A percentile compares a stretch with the other conserved stretches of the same genome.
Evolutionary conservation across 768 basidiomycete species (phyloP).

Genomic region (Leccinum boreale): DNA sequence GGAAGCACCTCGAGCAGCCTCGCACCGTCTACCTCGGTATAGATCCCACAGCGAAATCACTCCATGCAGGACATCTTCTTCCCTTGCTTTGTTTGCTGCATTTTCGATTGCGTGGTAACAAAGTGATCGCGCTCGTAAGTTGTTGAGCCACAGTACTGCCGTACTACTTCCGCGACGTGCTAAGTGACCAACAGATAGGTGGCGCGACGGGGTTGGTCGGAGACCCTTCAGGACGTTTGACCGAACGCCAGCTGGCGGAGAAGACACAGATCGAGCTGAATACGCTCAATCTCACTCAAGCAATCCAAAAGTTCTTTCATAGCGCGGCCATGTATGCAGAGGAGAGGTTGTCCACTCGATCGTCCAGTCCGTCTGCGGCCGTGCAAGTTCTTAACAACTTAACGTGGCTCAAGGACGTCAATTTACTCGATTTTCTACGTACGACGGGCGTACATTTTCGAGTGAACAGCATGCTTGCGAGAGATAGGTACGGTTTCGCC

Average conservation of each 20-base stretch:
- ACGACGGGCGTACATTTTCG: conserved; percentile 75
- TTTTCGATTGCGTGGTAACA: conserved; percentile 84
- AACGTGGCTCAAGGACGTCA: conserved; percentile 73
- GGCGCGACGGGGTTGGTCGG: conserved; percentile 96
- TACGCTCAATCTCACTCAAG: conserved; percentile 55
- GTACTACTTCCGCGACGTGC: background rate
- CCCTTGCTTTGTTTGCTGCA: conserved; percentile 86
- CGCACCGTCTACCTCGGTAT: conserved; percentile 82
- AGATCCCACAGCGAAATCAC: conserved; percentile 85
- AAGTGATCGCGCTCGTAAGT: conserved; percentile 78
- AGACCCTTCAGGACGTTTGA: conserved; percentile 87
- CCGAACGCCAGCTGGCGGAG: conserved; percentile 73
- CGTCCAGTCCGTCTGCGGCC: conserved; percentile 5
- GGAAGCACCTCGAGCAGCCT: conserved; percentile 30
- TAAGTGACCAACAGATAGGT: conserved; percentile 66
- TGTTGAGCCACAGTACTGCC: background rate
- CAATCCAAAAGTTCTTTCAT: conserved; percentile 71
- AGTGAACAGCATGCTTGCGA: conserved; percentile 84
- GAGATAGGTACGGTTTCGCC: conserved; percentile 68
- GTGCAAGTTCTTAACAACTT: conserved; percentile 61
- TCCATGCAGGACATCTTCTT: conserved; percentile 93
- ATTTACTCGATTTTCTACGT: conserved; percentile 81
- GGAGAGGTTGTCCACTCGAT: conserved; percentile 24
- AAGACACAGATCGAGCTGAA: conserved; percentile 61
- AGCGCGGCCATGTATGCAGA: conserved; percentile 61